phyloP scores from a whole-genome alignment of 2,329 filamentous ascomycete genomes.

The Hypoxylon sp. region DNA sequence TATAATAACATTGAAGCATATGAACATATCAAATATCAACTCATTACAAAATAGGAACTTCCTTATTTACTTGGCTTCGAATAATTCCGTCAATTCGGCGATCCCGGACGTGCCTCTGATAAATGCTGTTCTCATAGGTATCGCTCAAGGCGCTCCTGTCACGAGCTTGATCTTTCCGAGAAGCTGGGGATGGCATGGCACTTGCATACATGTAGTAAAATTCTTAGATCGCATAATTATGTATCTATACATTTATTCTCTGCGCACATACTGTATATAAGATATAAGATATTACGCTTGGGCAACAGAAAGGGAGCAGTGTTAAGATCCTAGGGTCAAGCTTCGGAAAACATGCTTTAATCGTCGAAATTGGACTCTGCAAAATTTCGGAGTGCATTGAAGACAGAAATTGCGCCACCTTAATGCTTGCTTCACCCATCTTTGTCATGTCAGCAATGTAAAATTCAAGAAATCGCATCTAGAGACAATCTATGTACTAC shows the following conservation, averaged over 20 bases:
- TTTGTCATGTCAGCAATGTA: constrained; percentile 37
- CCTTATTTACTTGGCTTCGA: background rate
- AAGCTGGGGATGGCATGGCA: constrained; percentile 20
- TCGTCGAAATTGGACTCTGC: constrained; percentile 41
- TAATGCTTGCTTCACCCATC: constrained; percentile 26
- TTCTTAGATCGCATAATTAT: constrained; percentile 21
- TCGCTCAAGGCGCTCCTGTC: constrained; percentile 20
- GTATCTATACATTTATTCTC: constrained; percentile 13
- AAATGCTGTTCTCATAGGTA: constrained; percentile 3
- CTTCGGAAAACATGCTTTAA: constrained; percentile 30
- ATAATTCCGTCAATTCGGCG: constrained; percentile 14
- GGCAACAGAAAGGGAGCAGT: background rate
- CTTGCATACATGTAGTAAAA: constrained; percentile 1
- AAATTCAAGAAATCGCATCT: constrained; percentile 27
- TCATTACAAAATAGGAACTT: background rate
- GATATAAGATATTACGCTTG: constrained; percentile 23
- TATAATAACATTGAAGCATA: background rate
- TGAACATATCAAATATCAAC: background rate
- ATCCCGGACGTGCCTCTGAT: constrained; percentile 11
- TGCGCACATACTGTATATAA: constrained; percentile 10
- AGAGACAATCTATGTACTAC: constrained; percentile 21
- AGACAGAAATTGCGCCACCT: constrained; percentile 47
- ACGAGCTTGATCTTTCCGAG: constrained; percentile 20
- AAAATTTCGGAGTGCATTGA: constrained; percentile 41
- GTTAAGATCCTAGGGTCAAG: constrained; percentile 11